These are phyloP conservation scores for Pelargonium australe DNA, from an alignment of 441 rosid species.

Conservation along the genomic window DNA sequence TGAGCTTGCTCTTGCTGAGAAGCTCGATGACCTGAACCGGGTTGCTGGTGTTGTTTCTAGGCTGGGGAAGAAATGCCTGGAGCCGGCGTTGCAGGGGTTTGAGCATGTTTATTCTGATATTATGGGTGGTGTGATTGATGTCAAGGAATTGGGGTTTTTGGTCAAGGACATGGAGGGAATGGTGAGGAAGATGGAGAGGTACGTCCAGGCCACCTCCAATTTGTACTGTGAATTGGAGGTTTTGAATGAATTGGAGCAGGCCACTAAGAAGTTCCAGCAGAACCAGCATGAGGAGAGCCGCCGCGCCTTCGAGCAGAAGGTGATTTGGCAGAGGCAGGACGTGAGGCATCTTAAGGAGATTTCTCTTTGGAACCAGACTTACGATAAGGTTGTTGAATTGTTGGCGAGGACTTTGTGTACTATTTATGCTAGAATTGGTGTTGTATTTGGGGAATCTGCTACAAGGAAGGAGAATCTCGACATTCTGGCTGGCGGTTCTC, in stretches of 20 bases:
- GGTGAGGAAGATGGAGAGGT: constrained; percentile 92
- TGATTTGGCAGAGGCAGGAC: constrained; percentile 91
- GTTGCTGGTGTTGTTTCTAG: constrained; percentile 74
- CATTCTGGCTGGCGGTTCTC: constrained; percentile 21
- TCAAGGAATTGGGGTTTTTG: constrained; percentile 71
- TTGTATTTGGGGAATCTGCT: constrained; percentile 58
- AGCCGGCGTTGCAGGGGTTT: constrained; percentile 86
- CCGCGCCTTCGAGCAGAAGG: constrained; percentile 80
- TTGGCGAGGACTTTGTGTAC: constrained; percentile 85
- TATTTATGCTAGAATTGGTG: constrained; percentile 60
- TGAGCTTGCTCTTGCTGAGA: constrained; percentile 73
- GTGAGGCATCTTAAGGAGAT: constrained; percentile 75
- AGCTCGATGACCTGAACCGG: constrained; percentile 71
- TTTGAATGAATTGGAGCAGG: constrained; percentile 74
- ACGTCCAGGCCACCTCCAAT: constrained; percentile 57
- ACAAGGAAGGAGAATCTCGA: constrained; percentile 21
- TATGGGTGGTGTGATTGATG: constrained; percentile 62
- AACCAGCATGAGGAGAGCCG: constrained; percentile 80
- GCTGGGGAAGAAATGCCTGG: constrained; percentile 74
- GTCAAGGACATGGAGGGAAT: constrained; percentile 91
- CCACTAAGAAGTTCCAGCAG: constrained; percentile 63
- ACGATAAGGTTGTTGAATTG: constrained; percentile 86
- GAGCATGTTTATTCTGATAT: constrained; percentile 91
- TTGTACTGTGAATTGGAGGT: constrained; percentile 87
- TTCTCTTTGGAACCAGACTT: constrained; percentile 82